Evolutionary conservation across 2,329 filamentous ascomycete genomes (phyloP), one percentile per base, ranked within the genome.

Genomic region (Sclerotinia nivalis): DNA sequence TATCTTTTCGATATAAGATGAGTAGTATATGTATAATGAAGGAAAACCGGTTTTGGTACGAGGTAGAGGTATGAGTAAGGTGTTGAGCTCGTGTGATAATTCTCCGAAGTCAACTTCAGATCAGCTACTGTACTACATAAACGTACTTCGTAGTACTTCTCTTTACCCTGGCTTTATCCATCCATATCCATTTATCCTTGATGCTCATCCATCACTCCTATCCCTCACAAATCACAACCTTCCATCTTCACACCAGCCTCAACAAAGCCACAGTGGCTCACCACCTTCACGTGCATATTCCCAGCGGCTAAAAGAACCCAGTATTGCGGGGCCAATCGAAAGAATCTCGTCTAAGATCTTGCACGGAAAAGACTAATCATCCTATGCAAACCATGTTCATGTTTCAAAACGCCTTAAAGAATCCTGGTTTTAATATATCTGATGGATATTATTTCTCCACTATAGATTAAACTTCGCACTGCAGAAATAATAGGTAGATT

Each of bases 351-450:
- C 31, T 52, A 64, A 64, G 45, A 64, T 64, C 60, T 64, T 52
- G 31, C 20, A 20, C 40, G 40, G 40, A 43, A 18, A 43, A 18
- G 40, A 43, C 5, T 18, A 6, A 43, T 43, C 15, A 18, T 6
- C 40, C 40, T 43, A 43, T 43, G 40, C 40, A 28, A 37, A 10
- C 31, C 31, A 25, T 64, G 60, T 34, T 59, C 60, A 37, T 64
- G 60, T 64, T 64, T 64, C 60, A 64, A 25, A 37, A 50, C 22
- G 13, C 45, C 8, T 50, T 34, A 22, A 25, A 7, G 10, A 7
- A 52, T 52, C 61, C 61, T 52, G 8, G 61, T 25, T 52, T 62
- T 60, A 61, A 68, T 61, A 40, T 69, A 66, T 69, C 25, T 66
- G 68, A 64, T 45, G 60, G 68, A 59, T 47, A 34, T 40, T 47